A percentile compares a stretch with the other conserved stretches of the same genome.
Evolutionary conservation across 208 protist genomes (phyloP).

Genomic region (Herpetomonas tarakana): DNA sequence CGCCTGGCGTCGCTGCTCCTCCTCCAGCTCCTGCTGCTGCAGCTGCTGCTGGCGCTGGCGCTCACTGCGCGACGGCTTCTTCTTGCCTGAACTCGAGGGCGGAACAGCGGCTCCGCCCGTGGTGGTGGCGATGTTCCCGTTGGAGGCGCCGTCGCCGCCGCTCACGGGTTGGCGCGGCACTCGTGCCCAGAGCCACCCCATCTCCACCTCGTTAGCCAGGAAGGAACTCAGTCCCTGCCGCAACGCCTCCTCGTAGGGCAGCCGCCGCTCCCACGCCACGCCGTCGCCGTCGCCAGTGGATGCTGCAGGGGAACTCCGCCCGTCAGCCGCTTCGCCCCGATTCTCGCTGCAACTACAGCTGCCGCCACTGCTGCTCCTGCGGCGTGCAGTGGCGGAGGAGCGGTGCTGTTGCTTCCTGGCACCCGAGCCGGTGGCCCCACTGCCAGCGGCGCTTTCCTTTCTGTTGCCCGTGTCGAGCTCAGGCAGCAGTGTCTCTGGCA

Average conservation of each 20-base stretch:
- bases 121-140: conserved; percentile 7
- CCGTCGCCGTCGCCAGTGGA: too few species aligned
- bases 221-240: conserved; percentile 18
- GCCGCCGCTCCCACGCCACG: background rate
- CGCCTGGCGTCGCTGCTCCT: conserved; percentile 50
- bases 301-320: background rate
- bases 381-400: background rate
- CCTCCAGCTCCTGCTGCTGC: conserved; percentile 42
- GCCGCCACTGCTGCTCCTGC: background rate
- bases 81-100: conserved; percentile 12
- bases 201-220: conserved; percentile 28
- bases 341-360: too few species aligned
- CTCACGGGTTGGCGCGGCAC: conserved; percentile 28
- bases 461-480: background rate
- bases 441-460: background rate
- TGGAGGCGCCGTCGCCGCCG: background rate
- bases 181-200: conserved; percentile 29
- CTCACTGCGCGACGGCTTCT: conserved; percentile 33
- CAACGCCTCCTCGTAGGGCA: conserved; percentile 15
- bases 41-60: conserved; percentile 37
- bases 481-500: background rate
- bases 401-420: background rate
- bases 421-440: background rate
- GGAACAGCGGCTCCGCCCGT: conserved; percentile 3
- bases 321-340: too few species aligned